phyloP scores from a whole-genome alignment of 768 basidiomycete species.

The Suillus clintonianus region DNA sequence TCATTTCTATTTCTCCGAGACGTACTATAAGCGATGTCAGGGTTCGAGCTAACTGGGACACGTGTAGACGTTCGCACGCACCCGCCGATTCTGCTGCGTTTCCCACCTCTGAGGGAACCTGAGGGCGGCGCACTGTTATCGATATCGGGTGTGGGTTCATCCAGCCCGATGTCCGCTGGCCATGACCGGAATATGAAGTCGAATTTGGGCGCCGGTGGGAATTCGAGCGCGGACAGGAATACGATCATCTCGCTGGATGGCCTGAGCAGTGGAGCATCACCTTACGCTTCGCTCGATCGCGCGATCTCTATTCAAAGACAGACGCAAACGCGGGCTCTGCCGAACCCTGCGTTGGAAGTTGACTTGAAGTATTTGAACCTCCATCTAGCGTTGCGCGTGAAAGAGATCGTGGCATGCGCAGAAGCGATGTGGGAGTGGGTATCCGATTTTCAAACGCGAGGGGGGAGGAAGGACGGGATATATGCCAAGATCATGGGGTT shows the following conservation, averaged over 20 bases:
- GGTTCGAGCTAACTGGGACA: neutral
- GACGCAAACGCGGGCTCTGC: constrained; percentile 31
- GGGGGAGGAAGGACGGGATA: constrained; percentile 8
- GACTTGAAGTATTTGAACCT: constrained; percentile 62
- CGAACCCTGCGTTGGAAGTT: constrained; percentile 53
- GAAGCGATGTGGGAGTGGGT: constrained; percentile 86
- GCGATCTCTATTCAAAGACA: constrained; percentile 31
- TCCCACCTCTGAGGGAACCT: constrained; percentile 44
- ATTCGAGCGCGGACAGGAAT: neutral
- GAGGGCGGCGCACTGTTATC: neutral
- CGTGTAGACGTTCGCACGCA: constrained; percentile 63
- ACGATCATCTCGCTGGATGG: constrained; percentile 28
- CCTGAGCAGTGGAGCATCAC: constrained; percentile 41
- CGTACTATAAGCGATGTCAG: neutral
- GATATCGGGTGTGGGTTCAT: neutral
- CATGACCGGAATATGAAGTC: neutral
- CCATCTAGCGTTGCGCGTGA: constrained; percentile 60
- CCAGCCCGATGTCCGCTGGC: too few relatives aligned
- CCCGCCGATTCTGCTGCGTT: constrained; percentile 59
- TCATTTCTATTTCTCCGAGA: too few relatives aligned
- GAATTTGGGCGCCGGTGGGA: neutral
- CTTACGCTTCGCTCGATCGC: constrained; percentile 50
- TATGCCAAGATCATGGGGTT: constrained; percentile 44
- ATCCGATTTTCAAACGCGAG: constrained; percentile 43
- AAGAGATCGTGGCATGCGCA: constrained; percentile 68